These are phyloP conservation scores for Rhynchosporium secalis DNA, from an alignment of 2,329 filamentous ascomycete genomes.

Conservation along the genomic window DNA sequence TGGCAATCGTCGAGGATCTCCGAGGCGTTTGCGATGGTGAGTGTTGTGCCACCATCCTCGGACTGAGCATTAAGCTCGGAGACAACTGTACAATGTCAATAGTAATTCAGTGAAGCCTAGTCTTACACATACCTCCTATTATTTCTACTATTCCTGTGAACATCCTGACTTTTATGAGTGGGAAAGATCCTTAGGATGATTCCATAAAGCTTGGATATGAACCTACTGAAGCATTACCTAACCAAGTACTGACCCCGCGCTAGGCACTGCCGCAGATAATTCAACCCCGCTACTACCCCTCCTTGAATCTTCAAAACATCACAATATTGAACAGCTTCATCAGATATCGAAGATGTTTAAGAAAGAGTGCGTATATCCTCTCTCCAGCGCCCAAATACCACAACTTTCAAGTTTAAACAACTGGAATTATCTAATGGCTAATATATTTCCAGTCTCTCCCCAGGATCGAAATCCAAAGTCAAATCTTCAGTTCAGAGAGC, in stretches of 20 bases:
- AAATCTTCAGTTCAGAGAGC: conserved; percentile 92
- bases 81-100: conserved; percentile 60
- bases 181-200: not conserved
- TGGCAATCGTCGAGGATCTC: conserved; percentile 79
- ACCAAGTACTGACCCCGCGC: not conserved
- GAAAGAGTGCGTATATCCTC: conserved; percentile 68
- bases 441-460: conserved; percentile 59
- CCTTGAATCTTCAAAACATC: conserved; percentile 5
- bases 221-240: not conserved
- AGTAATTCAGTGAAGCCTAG: not conserved
- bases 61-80: conserved; percentile 79
- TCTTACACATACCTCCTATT: conserved; percentile 71
- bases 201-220: conserved; percentile 3
- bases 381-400: not conserved
- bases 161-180: conserved; percentile 55
- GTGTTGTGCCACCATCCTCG: conserved; percentile 80
- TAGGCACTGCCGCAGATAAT: not conserved
- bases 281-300: conserved; percentile 4
- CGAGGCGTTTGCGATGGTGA: conserved; percentile 74
- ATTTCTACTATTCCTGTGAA: conserved; percentile 95
- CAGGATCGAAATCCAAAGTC: conserved; percentile 88
- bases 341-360: conserved; percentile 71
- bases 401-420: no score
- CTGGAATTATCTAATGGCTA: conserved; percentile 1
- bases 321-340: not conserved